These are phyloP conservation scores for Tulasnella sp. DNA, from an alignment of 768 basidiomycete genomes.

Conservation along the genomic window DNA sequence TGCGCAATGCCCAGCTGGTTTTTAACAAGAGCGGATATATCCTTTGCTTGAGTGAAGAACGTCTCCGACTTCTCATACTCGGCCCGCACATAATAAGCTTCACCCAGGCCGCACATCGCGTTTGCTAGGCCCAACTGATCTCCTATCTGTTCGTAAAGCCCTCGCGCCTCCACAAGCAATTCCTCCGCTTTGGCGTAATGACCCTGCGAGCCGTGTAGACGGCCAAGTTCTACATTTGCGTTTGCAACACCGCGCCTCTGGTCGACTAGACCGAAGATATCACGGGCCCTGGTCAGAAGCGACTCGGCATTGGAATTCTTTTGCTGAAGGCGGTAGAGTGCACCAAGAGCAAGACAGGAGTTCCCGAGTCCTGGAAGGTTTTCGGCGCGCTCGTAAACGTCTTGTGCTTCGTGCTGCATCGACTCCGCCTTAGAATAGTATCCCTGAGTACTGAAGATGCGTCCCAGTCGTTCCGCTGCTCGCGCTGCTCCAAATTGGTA, in stretches of 20 bases:
- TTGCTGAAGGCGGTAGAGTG: no score
- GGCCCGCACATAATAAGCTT: background rate
- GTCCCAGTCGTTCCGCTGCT: no score
- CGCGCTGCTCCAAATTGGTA: no score
- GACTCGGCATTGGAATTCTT: no score
- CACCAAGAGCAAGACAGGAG: no score
- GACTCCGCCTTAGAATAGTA: no score
- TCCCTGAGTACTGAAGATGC: no score
- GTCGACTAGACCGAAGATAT: background rate
- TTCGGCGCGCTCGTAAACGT: no score
- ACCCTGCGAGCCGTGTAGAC: background rate
- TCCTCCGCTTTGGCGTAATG: background rate
- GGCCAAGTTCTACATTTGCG: background rate
- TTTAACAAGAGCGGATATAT: background rate
- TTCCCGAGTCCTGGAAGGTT: no score
- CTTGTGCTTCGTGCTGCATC: no score
- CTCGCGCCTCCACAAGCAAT: background rate
- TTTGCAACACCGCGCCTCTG: background rate
- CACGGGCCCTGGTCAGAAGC: no score
- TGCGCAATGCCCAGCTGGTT: background rate
- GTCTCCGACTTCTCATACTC: background rate
- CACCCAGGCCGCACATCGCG: background rate
- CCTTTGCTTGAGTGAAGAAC: background rate
- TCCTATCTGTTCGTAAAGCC: background rate
- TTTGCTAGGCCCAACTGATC: constrained; percentile 1